Conservation (phyloP, 164 flowering plant genomes). For the Hamamelis virginiana region DNA sequence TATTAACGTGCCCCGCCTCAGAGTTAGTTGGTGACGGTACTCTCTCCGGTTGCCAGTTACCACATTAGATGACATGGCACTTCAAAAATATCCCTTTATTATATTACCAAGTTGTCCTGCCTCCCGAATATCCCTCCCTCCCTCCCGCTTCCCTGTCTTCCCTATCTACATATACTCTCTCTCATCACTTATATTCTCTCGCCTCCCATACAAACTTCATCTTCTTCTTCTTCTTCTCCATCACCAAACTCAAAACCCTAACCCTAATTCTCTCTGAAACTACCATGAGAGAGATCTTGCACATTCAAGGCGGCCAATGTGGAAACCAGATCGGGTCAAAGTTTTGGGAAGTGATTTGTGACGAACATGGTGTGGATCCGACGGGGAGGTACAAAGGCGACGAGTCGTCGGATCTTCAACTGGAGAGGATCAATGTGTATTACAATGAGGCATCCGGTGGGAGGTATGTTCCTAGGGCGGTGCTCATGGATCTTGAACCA, state of each 20-base stretch:
- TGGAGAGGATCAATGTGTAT: conserved; percentile 63
- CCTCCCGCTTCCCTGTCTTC: not conserved
- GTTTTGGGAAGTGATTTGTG: conserved; percentile 69
- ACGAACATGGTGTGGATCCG: conserved; percentile 60
- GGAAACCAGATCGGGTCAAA: conserved; percentile 72
- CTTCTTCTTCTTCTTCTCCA: too few species aligned
- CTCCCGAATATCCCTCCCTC: not conserved
- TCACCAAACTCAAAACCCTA: not conserved
- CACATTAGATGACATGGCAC: not conserved
- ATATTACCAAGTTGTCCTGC: not conserved
- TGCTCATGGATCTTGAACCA: conserved; percentile 71
- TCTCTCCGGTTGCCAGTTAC: too few species aligned
- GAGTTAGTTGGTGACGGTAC: too few species aligned
- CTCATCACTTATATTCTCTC: too few species aligned
- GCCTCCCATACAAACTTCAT: too few species aligned
- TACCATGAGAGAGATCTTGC: conserved; percentile 59
- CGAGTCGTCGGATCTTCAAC: conserved; percentile 33
- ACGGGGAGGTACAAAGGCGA: conserved; percentile 50
- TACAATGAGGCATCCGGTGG: conserved; percentile 69
- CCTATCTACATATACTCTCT: not conserved
- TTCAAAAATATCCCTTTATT: not conserved
- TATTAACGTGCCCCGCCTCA: not conserved
- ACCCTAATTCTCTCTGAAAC: not conserved
- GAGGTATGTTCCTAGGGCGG: conserved; percentile 59
- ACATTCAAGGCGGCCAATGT: conserved; percentile 68